Conservation (phyloP, 2,329 filamentous ascomycete genomes). For the Colletotrichum liaoningense region DNA sequence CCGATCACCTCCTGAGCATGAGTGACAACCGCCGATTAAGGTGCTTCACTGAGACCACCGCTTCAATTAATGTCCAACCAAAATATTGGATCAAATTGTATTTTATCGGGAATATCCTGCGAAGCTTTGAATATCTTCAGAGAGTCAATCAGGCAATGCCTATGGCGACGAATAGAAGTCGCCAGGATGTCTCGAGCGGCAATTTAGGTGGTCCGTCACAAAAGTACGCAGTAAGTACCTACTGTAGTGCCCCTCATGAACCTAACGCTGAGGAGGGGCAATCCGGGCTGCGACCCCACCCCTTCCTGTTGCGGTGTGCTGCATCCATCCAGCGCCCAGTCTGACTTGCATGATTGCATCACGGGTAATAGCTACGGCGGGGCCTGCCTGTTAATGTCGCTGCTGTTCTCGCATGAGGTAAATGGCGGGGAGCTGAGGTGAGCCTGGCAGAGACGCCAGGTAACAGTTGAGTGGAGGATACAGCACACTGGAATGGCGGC, state of each 20-base stretch:
- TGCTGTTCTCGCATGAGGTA: constrained; percentile 1
- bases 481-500: constrained; percentile 30
- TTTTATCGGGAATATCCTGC: no score
- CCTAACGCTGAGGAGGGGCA: constrained; percentile 14
- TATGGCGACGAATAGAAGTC: background rate
- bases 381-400: background rate
- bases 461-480: constrained; percentile 9
- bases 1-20: background rate
- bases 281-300: constrained; percentile 13
- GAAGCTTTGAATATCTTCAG: background rate
- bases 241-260: background rate
- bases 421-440: constrained; percentile 16
- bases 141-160: background rate
- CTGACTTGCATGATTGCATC: constrained; percentile 36
- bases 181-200: background rate
- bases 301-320: constrained; percentile 32
- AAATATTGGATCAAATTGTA: no score
- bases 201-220: background rate
- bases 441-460: background rate
- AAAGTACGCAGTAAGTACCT: no score
- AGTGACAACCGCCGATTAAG: background rate
- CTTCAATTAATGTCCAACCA: background rate
- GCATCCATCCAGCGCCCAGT: constrained; percentile 17
- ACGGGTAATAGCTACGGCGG: constrained; percentile 33
- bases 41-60: background rate